Evolutionary conservation across 2,329 filamentous ascomycete genomes (phyloP), one percentile per base, ranked within the genome.

Genomic region (Ceratocystis eucalypticola): DNA sequence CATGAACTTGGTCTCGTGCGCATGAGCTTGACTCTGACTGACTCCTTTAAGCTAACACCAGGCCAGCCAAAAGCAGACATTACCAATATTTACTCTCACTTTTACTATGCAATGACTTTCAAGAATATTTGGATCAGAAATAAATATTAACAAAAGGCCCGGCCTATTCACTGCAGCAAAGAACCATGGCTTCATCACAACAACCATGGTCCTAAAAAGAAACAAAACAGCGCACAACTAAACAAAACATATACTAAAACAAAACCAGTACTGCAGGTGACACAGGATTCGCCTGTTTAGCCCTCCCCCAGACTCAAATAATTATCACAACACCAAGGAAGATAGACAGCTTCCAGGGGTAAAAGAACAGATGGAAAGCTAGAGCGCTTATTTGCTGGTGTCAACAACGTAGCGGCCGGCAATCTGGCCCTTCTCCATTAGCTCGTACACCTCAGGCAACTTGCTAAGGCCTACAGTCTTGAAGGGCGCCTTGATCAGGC

Each of bases 401-500:
- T 93, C 89, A 68, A 93, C 80, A 68, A 93, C 88, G 73, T 90
- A 91, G 71, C 89, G 83, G 67, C 89, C 89, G n/a, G 83, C 86
- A 74, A 93, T 86, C 76, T 86, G 82, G 71, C 85, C 85, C 72
- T 83, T 78, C 69, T 83, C 73, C 86, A 89, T 88, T 72, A 91
- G 75, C 62, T 91, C 82, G 75, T 88, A 96, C n/a, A 96, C 88
- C 66, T 84, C 81, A 70, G 87, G 83, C 70, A 97, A 80, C 76
- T 96, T 82, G 72, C 85, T 88, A 68, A 96, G 80, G 15, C 91
- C 90, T 65, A 91, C 85, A 6, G 84, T 83, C 86, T 96, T 95
- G 84, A 83, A 94, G 6, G 93, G 93, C 4, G 86, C 86, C 74
- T 90, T 88, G 82, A 97, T 92, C 70, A 95, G 78, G 17, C 93